These are phyloP conservation scores for Candida silvicultrix DNA, from an alignment of 805 yeast genomes.

Conservation along the genomic window DNA sequence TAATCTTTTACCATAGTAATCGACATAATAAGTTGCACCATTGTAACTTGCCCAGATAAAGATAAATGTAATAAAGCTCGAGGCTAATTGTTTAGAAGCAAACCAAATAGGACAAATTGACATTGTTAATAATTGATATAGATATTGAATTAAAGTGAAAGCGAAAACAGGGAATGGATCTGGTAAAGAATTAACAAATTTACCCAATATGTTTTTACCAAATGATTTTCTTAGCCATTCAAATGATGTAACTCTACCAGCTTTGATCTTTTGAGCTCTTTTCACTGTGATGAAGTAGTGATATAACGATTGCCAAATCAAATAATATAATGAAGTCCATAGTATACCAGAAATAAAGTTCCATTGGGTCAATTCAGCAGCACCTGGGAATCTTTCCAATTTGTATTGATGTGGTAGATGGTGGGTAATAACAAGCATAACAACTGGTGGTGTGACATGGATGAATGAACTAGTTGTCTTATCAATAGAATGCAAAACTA, in stretches of 20 bases:
- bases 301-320: slow-evolving; percentile 85
- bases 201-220: slow-evolving; percentile 59
- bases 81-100: slow-evolving; percentile 58
- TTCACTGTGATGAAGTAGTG: slow-evolving; percentile 88
- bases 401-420: slow-evolving; percentile 47
- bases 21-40: slow-evolving; percentile 93
- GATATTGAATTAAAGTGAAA: slow-evolving; percentile 80
- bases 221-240: slow-evolving; percentile 74
- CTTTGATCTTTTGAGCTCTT: slow-evolving; percentile 70
- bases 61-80: slow-evolving; percentile 61
- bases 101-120: slow-evolving; percentile 86
- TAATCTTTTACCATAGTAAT: slow-evolving; percentile 82
- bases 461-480: slow-evolving; percentile 89
- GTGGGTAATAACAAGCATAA: slow-evolving; percentile 83
- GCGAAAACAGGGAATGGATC: slow-evolving; percentile 83
- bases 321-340: slow-evolving; percentile 76
- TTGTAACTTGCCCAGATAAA: slow-evolving; percentile 79
- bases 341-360: slow-evolving; percentile 61
- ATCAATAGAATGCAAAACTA: slow-evolving; percentile 87
- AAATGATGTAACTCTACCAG: slow-evolving; percentile 84
- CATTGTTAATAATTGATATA: slow-evolving; percentile 85
- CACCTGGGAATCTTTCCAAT: slow-evolving; percentile 69
- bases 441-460: slow-evolving; percentile 85
- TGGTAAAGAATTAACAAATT: slow-evolving; percentile 74
- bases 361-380: slow-evolving; percentile 65